phyloP scores from a whole-genome alignment of 805 yeast species.

The Metschnikowia orientalis region DNA sequence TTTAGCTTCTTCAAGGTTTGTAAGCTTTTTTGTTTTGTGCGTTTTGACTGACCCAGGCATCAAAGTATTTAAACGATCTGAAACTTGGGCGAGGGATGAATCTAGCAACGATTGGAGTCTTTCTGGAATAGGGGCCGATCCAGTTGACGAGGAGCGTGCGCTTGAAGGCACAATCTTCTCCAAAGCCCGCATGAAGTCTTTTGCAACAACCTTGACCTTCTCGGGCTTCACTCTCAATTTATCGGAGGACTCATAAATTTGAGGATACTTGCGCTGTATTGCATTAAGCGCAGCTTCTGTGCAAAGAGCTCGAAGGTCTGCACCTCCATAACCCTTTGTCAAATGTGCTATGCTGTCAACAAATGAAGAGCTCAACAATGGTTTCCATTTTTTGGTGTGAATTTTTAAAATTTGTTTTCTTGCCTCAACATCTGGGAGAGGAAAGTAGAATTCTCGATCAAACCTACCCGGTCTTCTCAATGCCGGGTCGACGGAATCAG shows the following conservation, averaged over 20 bases:
- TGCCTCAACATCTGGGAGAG: slow-evolving; percentile 79
- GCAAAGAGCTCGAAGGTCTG: slow-evolving; percentile 89
- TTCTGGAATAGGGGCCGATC: slow-evolving; percentile 76
- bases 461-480: slow-evolving; percentile 95
- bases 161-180: slow-evolving; percentile 90
- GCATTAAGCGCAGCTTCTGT: slow-evolving; percentile 93
- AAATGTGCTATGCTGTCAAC: slow-evolving; percentile 63
- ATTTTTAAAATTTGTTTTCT: slow-evolving; percentile 75
- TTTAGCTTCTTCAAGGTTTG: slow-evolving; percentile 66
- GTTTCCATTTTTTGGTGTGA: slow-evolving; percentile 87
- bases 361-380: slow-evolving; percentile 58
- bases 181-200: slow-evolving; percentile 81
- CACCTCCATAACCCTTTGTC: slow-evolving; percentile 98
- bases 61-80: slow-evolving; percentile 46
- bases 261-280: slow-evolving; percentile 90
- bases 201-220: slow-evolving; percentile 66
- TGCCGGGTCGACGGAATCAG: slow-evolving; percentile 98
- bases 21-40: slow-evolving; percentile 39
- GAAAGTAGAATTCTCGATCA: slow-evolving; percentile 94
- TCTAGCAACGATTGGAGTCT: slow-evolving; percentile 61
- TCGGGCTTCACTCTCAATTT: slow-evolving; percentile 71
- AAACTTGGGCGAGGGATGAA: slow-evolving; percentile 45
- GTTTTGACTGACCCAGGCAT: slow-evolving; percentile 49
- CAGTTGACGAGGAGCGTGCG: slow-evolving; percentile 72
- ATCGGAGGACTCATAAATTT: slow-evolving; percentile 72